Conservation (phyloP, 305 asterid species). For the Rubia occidens region DNA sequence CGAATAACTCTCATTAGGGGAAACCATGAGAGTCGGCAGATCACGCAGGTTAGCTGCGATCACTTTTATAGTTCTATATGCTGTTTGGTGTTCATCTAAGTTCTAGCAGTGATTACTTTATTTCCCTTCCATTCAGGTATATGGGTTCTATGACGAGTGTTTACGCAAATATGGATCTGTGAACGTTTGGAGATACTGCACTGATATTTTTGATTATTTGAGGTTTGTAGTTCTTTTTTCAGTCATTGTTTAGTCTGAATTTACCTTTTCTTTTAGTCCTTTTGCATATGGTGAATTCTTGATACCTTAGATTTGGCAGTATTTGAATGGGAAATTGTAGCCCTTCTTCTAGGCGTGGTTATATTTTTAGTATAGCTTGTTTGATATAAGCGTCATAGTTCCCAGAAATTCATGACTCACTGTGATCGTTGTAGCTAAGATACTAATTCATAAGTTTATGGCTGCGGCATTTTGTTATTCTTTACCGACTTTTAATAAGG, state of each 20-base stretch:
- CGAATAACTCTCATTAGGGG: conserved; percentile 95
- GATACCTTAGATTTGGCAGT: background rate
- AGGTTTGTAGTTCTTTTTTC: conserved; percentile 45
- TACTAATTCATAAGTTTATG: too few species aligned
- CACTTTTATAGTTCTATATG: background rate
- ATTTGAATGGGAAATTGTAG: background rate
- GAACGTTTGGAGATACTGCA: conserved; percentile 99
- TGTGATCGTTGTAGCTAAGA: background rate
- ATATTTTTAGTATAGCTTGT: background rate
- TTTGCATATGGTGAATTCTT: background rate
- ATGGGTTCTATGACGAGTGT: conserved; percentile 98
- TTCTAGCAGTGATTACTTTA: conserved; percentile 15
- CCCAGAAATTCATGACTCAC: background rate
- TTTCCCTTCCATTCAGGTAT: conserved; percentile 50
- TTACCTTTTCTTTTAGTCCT: background rate
- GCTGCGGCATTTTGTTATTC: background rate
- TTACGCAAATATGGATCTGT: conserved; percentile 82
- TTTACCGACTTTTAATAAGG: too few species aligned
- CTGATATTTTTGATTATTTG: conserved; percentile 85
- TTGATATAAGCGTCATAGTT: background rate
- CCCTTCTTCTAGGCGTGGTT: too few species aligned
- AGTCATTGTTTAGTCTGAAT: background rate
- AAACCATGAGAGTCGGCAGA: conserved; percentile 97
- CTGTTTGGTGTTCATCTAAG: background rate
- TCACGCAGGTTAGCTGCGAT: conserved; percentile 65